Evolutionary conservation across 345 rosid species (phyloP).

Genomic region (Conringia planisiliqua): DNA sequence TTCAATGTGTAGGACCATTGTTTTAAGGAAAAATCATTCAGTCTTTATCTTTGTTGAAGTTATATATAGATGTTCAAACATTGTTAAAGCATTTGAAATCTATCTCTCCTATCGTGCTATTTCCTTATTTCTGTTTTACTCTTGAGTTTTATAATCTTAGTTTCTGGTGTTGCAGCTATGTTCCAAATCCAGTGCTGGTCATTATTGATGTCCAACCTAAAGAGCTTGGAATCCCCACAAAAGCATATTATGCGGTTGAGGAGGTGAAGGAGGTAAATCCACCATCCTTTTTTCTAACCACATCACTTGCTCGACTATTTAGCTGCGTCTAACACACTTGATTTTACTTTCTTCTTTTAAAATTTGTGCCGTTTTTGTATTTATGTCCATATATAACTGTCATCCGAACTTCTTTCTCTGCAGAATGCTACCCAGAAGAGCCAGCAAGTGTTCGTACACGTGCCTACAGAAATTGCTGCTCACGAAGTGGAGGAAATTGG

Average conservation of each 20-base stretch:
- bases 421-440: constrained; percentile 95
- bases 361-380: background rate
- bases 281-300: background rate
- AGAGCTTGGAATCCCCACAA: constrained; percentile 87
- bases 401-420: background rate
- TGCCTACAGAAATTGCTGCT: constrained; percentile 78
- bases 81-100: background rate
- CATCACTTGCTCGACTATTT: background rate
- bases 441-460: constrained; percentile 78
- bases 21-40: background rate
- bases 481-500: constrained; percentile 93
- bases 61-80: background rate
- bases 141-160: background rate
- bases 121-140: background rate
- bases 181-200: constrained; percentile 82
- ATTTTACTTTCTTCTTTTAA: background rate
- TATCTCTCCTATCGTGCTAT: background rate
- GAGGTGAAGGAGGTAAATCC: constrained; percentile 43
- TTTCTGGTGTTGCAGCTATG: constrained; percentile 55
- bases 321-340: background rate
- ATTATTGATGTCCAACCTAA: constrained; percentile 84
- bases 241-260: constrained; percentile 78
- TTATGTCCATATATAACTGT: background rate
- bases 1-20: constrained; percentile 52
- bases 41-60: background rate